phyloP scores from a whole-genome alignment of 1,284 basidiomycete genomes.

The Heliocybe sulcata region DNA sequence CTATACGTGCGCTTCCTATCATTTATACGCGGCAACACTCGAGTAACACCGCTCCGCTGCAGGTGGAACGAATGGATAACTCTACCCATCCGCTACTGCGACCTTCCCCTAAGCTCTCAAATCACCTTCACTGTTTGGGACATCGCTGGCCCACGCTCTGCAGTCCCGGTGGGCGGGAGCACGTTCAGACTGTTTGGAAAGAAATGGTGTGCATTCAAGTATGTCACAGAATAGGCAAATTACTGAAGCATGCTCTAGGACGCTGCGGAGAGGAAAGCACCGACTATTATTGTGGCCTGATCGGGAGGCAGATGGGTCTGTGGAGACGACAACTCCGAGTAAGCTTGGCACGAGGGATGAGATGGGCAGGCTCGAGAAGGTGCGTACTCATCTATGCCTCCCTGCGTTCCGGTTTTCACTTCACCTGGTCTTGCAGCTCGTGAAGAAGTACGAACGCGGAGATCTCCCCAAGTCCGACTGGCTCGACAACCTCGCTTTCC shows the following conservation, averaged over 20 bases:
- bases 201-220: constrained; percentile 65
- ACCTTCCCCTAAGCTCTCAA: constrained; percentile 83
- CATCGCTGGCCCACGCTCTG: constrained; percentile 71
- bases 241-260: constrained; percentile 38
- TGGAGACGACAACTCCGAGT: constrained; percentile 81
- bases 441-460: constrained; percentile 94
- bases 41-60: constrained; percentile 5
- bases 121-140: constrained; percentile 95
- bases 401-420: background rate
- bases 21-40: background rate
- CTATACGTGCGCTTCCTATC: constrained; percentile 53
- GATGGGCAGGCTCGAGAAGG: constrained; percentile 93
- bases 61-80: constrained; percentile 97
- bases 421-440: constrained; percentile 47
- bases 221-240: background rate
- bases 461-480: constrained; percentile 94
- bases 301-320: constrained; percentile 78
- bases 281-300: constrained; percentile 80
- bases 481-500: constrained; percentile 90
- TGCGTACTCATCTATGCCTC: constrained; percentile 20
- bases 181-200: constrained; percentile 88
- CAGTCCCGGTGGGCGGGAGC: constrained; percentile 81
- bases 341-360: constrained; percentile 79
- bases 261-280: constrained; percentile 87
- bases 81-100: constrained; percentile 86